Base-by-base conservation (phyloP, 345 rosid genomes). In the Trapa bicornis region DNA sequence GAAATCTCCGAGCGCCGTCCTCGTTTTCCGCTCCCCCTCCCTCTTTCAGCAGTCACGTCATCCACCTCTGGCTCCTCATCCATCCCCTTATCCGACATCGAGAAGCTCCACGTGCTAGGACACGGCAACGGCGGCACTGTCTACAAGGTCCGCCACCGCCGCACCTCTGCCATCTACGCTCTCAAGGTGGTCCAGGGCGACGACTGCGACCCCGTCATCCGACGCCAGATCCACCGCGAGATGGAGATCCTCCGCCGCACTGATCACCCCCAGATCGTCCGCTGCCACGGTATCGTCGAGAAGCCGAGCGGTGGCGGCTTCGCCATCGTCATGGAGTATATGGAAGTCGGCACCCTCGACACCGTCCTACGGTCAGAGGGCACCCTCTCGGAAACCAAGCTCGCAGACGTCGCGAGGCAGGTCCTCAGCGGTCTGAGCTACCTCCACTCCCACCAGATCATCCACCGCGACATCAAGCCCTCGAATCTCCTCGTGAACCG, bases 111-210 rank as follows among this genome's bases (percentile, higher is more conserved):
- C 47, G 95, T 87, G 0, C 83, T 92, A 0, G 96, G 98, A 47
- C 86, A 84, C 70, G 98, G 98, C 4, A 92, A 92, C 72, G 94
- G 98, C 0, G 98, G 98, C 4, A 82, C 78, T 0, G 98, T 89
- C 63, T 89, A 92, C 75, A 85, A 83, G 73, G 96, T 79, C 53
- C 81, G 80, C 32, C 86, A 89, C 71, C 83, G 79, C 63, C 70
- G 78, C 6, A 85, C 89, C 17, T 74, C 83, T 5, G 80, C 87
- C 64, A 61, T 79, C 36, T 87, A 78, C 73, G 98, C 98, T 4
- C 75, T 92, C 36, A 92, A 92, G 71, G 80, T 85, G 0, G 87
- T 87, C 14, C 83, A 79, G 70, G 85, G 80, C n/a, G 91, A 80
- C 78, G 91, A 80, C 78, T 75, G 78, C 45, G 95, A 89, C 70